Percentiles rank a stretch among this genome's conserved stretches.
Evolutionary conservation across 2,329 filamentous ascomycete genomes (phyloP).

Genomic region (Calonectria pseudoturangicola): DNA sequence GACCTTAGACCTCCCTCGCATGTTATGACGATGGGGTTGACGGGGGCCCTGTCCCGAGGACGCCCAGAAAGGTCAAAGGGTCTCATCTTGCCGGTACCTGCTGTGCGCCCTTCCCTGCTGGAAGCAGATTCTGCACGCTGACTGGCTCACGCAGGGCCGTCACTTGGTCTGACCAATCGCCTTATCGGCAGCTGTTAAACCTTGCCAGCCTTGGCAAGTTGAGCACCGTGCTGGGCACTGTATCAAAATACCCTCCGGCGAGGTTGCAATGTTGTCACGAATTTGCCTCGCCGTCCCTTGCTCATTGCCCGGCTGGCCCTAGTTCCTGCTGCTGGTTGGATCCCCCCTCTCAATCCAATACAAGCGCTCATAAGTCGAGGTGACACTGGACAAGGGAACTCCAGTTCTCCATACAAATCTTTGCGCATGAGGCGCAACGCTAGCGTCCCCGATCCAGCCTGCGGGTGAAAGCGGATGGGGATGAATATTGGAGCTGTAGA

Average conservation of each 20-base stretch:
- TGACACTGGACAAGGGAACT: slow-evolving; percentile 42
- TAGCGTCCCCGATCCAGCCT: slow-evolving; percentile 48
- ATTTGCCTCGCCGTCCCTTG: slow-evolving; percentile 46
- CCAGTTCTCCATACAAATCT: slow-evolving; percentile 43
- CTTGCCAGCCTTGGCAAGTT: slow-evolving; percentile 50
- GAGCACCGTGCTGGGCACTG: slow-evolving; percentile 47
- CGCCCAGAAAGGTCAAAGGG: slow-evolving; percentile 38
- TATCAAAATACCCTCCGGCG: slow-evolving; percentile 40
- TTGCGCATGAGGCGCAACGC: slow-evolving; percentile 49
- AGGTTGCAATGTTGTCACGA: slow-evolving; percentile 35
- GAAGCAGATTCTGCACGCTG: slow-evolving; percentile 42
- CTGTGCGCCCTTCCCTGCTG: slow-evolving; percentile 33
- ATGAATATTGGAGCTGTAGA: slow-evolving; percentile 25
- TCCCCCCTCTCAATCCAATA: slow-evolving; percentile 25
- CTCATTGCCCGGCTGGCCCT: slow-evolving; percentile 46
- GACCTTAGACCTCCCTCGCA: slow-evolving; percentile 43
- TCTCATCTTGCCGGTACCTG: slow-evolving; percentile 44
- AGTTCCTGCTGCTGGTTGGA: slow-evolving; percentile 46
- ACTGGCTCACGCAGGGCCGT: slow-evolving; percentile 43
- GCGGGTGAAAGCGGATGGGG: slow-evolving; percentile 52
- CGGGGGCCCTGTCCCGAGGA: slow-evolving; percentile 15
- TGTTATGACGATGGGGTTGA: slow-evolving; percentile 50
- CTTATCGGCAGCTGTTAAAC: slow-evolving; percentile 55
- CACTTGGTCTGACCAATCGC: slow-evolving; percentile 49
- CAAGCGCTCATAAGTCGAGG: slow-evolving; percentile 20